Evolutionary conservation across 164 flowering plant genomes (phyloP).

Genomic region (Warburgia ugandensis): DNA sequence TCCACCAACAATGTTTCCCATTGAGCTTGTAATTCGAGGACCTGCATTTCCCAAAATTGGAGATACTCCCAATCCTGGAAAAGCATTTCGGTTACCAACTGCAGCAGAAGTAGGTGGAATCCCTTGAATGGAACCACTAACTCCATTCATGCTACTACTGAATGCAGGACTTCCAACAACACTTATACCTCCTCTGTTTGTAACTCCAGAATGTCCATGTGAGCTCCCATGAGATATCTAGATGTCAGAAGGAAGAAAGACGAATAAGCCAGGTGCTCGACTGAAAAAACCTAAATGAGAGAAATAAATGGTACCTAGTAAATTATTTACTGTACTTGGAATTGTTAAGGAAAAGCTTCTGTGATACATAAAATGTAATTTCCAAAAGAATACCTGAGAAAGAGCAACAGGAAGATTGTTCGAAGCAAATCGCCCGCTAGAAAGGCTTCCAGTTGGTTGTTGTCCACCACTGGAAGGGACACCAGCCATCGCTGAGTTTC

Average conservation of each 20-base stretch:
- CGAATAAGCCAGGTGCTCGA: background rate
- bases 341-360: background rate
- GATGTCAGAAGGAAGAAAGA: slow-evolving; percentile 9
- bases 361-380: background rate
- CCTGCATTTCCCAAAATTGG: slow-evolving; percentile 78
- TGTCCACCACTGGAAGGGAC: slow-evolving; percentile 68
- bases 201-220: slow-evolving; percentile 69
- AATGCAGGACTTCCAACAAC: slow-evolving; percentile 58
- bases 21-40: slow-evolving; percentile 60
- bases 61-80: slow-evolving; percentile 70
- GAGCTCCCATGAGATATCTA: slow-evolving; percentile 80
- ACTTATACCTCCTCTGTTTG: slow-evolving; percentile 74
- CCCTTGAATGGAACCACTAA: slow-evolving; percentile 64
- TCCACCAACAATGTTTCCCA: slow-evolving; percentile 77
- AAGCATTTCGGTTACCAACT: slow-evolving; percentile 47
- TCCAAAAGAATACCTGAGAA: slow-evolving; percentile 58
- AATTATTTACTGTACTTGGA: background rate
- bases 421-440: slow-evolving; percentile 75
- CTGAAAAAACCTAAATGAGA: background rate
- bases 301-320: background rate
- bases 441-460: slow-evolving; percentile 67
- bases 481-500: slow-evolving; percentile 55
- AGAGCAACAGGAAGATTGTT: slow-evolving; percentile 73
- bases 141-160: slow-evolving; percentile 55
- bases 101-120: slow-evolving; percentile 48